Evolutionary conservation across 2,329 filamentous ascomycete species (phyloP).

Genomic region (Epichloe festucae): DNA sequence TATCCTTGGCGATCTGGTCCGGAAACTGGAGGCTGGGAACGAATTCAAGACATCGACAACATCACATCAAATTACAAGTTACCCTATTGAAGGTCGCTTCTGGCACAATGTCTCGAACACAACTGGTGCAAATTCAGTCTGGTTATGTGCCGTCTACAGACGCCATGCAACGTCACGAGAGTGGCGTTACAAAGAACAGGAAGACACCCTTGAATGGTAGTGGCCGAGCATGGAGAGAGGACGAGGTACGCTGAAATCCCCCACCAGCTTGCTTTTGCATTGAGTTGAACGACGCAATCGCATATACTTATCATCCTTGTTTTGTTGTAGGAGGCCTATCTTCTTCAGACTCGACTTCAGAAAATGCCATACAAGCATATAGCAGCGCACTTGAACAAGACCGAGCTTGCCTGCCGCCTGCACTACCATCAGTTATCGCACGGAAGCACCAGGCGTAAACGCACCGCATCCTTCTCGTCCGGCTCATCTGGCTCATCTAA

Average conservation of each 20-base stretch:
- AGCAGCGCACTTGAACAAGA: slow-evolving; percentile 74
- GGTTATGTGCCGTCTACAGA: slow-evolving; percentile 40
- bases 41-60: not conserved
- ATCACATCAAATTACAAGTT: too few relatives aligned
- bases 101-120: slow-evolving; percentile 35
- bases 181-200: slow-evolving; percentile 49
- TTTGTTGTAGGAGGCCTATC: slow-evolving; percentile 56
- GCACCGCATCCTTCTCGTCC: slow-evolving; percentile 57
- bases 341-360: slow-evolving; percentile 70
- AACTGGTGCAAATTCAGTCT: slow-evolving; percentile 29
- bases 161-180: slow-evolving; percentile 43
- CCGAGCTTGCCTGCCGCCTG: slow-evolving; percentile 73
- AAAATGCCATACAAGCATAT: slow-evolving; percentile 92
- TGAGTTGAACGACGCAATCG: not conserved
- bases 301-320: not conserved
- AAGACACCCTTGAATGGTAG: slow-evolving; percentile 60
- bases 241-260: slow-evolving; percentile 48
- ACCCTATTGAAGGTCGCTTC: too few relatives aligned
- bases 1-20: not conserved
- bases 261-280: not conserved
- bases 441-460: slow-evolving; percentile 68
- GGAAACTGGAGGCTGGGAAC: not conserved
- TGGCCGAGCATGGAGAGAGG: slow-evolving; percentile 73
- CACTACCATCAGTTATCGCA: slow-evolving; percentile 81
- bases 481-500: slow-evolving; percentile 44